A percentile compares a stretch with the other conserved stretches of the same genome.
Evolutionary conservation across 306 rosid genomes (phyloP).

Genomic region (Heteromeles arbutifolia): DNA sequence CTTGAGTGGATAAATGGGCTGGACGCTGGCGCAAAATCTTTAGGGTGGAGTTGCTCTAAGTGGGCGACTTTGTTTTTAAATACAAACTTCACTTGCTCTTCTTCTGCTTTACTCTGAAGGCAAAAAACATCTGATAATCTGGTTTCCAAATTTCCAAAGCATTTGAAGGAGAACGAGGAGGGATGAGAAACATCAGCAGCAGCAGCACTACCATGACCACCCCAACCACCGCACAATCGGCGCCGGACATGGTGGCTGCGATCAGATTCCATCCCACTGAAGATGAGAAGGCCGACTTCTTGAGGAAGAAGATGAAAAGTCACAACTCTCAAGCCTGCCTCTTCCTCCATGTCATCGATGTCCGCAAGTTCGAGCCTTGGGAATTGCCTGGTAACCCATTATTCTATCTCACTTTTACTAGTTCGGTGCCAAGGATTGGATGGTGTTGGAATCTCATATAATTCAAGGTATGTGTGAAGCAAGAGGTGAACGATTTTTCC

Average conservation of each 20-base stretch:
- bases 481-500: no score
- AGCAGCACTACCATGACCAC: background rate
- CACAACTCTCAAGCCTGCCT: background rate
- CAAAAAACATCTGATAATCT: background rate
- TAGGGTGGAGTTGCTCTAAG: no score
- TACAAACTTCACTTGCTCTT: background rate
- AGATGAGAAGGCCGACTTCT: background rate
- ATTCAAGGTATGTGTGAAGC: no score
- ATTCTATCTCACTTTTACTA: background rate
- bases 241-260: background rate
- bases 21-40: no score
- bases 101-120: background rate
- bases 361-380: conserved; percentile 49
- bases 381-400: conserved; percentile 34
- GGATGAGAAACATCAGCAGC: background rate
- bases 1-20: no score
- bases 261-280: background rate
- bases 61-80: no score
- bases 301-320: conserved; percentile 31
- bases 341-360: conserved; percentile 32
- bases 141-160: background rate
- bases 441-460: no score
- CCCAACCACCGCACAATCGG: background rate
- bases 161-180: background rate
- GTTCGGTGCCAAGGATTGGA: no score